Conservation (phyloP, 2,329 filamentous ascomycete genomes). For the Colletotrichum plurivorum region DNA sequence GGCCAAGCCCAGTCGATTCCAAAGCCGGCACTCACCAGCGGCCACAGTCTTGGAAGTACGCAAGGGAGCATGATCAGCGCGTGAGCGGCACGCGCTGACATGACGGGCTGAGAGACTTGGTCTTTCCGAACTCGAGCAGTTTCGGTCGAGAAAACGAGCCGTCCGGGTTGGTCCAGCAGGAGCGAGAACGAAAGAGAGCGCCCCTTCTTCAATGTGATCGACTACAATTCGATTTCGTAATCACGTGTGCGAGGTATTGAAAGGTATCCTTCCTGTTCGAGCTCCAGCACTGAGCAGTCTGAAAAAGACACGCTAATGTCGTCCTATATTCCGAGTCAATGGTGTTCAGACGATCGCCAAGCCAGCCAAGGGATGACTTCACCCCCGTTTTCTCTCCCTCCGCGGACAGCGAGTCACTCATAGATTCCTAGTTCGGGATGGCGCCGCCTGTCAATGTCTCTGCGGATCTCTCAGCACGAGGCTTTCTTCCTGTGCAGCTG, state of each 20-base stretch:
- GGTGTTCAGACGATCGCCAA: conserved; percentile 21
- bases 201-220: not conserved
- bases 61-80: not conserved
- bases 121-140: not conserved
- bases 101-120: not conserved
- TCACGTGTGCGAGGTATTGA: conserved; percentile 5
- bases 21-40: not conserved
- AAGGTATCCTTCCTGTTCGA: not conserved
- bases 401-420: not conserved
- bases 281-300: conserved; percentile 12
- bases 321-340: conserved; percentile 15
- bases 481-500: conserved; percentile 3
- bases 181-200: not conserved
- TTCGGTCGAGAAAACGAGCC: not conserved
- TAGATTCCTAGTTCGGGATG: not conserved
- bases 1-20: not conserved
- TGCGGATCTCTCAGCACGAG: conserved; percentile 8
- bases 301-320: conserved; percentile 7
- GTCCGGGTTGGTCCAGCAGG: not conserved
- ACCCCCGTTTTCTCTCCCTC: conserved; percentile 11
- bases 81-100: not conserved
- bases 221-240: not conserved
- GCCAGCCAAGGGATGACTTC: conserved; percentile 17
- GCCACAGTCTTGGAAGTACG: not conserved
- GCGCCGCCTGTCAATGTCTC: conserved; percentile 5